Evolutionary conservation across 129 eudicot species (phyloP).

Genomic region (Dittrichia graveolens): DNA sequence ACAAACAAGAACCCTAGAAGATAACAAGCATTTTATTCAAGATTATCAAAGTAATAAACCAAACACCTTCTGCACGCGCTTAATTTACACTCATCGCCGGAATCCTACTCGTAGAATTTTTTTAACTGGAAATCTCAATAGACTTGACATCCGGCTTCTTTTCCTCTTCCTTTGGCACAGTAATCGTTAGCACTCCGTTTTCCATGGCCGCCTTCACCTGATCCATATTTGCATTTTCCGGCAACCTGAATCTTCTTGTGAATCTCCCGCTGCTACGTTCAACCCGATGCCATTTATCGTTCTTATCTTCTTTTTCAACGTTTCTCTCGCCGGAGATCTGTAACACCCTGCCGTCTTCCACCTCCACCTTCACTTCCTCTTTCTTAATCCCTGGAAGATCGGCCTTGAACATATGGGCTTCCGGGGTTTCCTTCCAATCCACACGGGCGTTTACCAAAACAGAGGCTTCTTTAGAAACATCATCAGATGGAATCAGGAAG

Average conservation of each 20-base stretch:
- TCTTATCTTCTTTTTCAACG: conserved; percentile 50
- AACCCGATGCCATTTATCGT: conserved; percentile 21
- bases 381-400: conserved; percentile 41
- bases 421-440: conserved; percentile 39
- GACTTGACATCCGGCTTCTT: conserved; percentile 44
- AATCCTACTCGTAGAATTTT: not conserved
- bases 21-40: not conserved
- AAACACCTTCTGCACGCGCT: not conserved
- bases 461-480: not conserved
- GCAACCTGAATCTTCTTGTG: conserved; percentile 44
- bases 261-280: conserved; percentile 36
- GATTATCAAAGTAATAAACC: not conserved
- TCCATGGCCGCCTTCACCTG: conserved; percentile 43
- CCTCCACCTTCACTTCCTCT: conserved; percentile 43
- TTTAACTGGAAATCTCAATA: conserved; percentile 37
- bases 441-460: conserved; percentile 15
- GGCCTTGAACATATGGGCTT: conserved; percentile 37
- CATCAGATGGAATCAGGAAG: not conserved
- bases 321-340: conserved; percentile 46
- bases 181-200: conserved; percentile 40
- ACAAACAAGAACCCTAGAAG: not conserved
- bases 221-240: conserved; percentile 46
- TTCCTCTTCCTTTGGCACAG: conserved; percentile 37
- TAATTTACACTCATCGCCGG: too few relatives aligned
- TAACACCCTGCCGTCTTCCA: conserved; percentile 28